A percentile compares a stretch with the other conserved stretches of the same genome.
Conservation (phyloP, 306 rosid genomes). For the Rosa chinensis region DNA sequence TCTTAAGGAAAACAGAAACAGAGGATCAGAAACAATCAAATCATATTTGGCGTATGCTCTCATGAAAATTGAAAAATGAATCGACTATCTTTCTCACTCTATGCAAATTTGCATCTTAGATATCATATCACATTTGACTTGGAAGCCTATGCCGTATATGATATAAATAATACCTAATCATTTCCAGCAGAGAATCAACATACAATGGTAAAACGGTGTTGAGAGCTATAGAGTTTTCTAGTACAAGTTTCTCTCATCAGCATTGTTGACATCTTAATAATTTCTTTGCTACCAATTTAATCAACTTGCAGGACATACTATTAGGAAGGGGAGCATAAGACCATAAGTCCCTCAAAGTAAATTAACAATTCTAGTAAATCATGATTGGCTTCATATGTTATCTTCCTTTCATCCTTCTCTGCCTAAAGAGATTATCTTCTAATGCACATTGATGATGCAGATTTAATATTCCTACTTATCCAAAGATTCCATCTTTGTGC, state of each 20-base stretch:
- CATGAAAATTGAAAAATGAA: neutral
- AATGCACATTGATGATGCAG: neutral
- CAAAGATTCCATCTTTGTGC: neutral
- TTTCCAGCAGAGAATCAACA: neutral
- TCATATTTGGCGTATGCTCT: neutral
- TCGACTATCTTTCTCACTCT: neutral
- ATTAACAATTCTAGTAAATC: neutral
- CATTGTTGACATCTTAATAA: neutral
- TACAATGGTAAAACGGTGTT: neutral
- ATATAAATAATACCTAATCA: neutral
- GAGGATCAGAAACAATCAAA: neutral
- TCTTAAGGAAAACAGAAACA: neutral
- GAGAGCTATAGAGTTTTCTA: neutral
- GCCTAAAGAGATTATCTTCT: neutral
- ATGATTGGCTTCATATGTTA: neutral
- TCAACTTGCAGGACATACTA: neutral
- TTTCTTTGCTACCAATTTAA: neutral
- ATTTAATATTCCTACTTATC: neutral
- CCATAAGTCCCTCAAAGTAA: neutral
- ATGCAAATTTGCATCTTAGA: neutral
- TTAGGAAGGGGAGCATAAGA: neutral
- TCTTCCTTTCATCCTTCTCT: neutral
- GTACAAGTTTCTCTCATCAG: neutral
- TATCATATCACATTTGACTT: neutral
- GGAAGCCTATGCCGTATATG: neutral